Base-by-base conservation (phyloP, 164 flowering plant genomes). In the Piper longum region DNA sequence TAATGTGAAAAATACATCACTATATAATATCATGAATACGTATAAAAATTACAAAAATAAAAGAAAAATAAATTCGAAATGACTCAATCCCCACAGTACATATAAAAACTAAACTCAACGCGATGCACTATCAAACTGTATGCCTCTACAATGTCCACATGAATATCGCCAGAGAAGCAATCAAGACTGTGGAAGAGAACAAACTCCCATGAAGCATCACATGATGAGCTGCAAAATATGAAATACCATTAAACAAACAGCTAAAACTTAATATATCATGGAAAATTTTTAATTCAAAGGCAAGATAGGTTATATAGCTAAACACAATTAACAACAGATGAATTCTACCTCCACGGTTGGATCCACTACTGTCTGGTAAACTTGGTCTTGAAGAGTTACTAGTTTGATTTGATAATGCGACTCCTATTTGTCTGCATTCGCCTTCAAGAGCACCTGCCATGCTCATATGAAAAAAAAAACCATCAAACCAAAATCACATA, bases 401-500 rank as follows among this genome's bases (percentile, higher is more conserved):
- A 9, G 60, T 26, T 36, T 41, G 60, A 36, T 57, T 57, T 57
- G 60, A 26, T 36, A 57, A 57, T 57, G 41, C 12, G 3, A 57
- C 36, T 0, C 60, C 60, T 18, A 57, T 16, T 36, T 26, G 26
- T 13, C 14, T 26, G 26, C 60, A 57, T 6, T 57, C 60, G 2
- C 60, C 60, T 26, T 57, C 13, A 36, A 57, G 5, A 5, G 60
- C 11, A 57, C 60, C 60, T 57, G 60, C 16, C 26, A 57, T 57
- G 26, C 41, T 26, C 41, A 48, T 48, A 48, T 48, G 9, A 48
- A 0, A 26, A 26, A 57, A 57, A 39, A 26, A 26, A 26, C 36
- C 36, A 26, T 26, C 36, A 26, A 26, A 26, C 36, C 36, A 26
- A 26, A 26, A 26, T 26, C 36, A 26, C 36, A 26, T 26, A 26